Evolutionary conservation across 208 protist genomes (phyloP), one percentile per base, ranked within the genome.

Genomic region (Leptomonas seymouri): DNA sequence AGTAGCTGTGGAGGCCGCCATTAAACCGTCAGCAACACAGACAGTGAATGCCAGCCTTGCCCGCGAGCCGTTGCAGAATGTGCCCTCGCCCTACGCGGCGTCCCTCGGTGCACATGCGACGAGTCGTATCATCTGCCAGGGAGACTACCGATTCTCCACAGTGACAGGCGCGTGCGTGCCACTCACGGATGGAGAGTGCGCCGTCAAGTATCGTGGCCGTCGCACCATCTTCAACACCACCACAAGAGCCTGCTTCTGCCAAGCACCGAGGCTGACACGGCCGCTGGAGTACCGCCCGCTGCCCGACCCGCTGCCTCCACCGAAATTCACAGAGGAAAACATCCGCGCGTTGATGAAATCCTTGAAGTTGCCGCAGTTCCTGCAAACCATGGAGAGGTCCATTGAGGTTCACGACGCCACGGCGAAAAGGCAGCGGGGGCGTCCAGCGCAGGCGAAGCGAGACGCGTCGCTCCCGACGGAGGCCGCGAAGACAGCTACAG

Each of bases 101-200:
- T 39, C 55, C 23, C 66, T 56, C 28, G 56, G 54, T 66, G 44
- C 59, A 46, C 42, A 9, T n/a, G 51, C 34, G 27, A 65, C 54
- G 6, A 65, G 61, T 61, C 71, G 62, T 49, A 62, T 76, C 25
- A 49, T 76, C 45, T 76, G 71, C 56, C 44, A 63, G 16, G 71
- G 71, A 18, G 71, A 76, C 62, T 69, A 70, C 56, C 71, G 71
- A 45, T 69, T 76, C 48, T 76, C 71, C 27, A 45, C 36, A 7
- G 27, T 12, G 45, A 56, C 39, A n/a, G 50, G 66, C 31, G 30
- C 30, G 14, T 76, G 71, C 28, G 44, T 50, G 62, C 71, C 71
- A 31, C 71, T 76, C 16, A 70, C 42, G 0, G 62, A 69, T 49
- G 16, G 27, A 42, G 62, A 76, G 46, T 76, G 71, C 55, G 45